A percentile compares a stretch with the other conserved stretches of the same genome.
Conservation (phyloP, 208 protist species). For the Acanthamoeba lenticulata region DNA sequence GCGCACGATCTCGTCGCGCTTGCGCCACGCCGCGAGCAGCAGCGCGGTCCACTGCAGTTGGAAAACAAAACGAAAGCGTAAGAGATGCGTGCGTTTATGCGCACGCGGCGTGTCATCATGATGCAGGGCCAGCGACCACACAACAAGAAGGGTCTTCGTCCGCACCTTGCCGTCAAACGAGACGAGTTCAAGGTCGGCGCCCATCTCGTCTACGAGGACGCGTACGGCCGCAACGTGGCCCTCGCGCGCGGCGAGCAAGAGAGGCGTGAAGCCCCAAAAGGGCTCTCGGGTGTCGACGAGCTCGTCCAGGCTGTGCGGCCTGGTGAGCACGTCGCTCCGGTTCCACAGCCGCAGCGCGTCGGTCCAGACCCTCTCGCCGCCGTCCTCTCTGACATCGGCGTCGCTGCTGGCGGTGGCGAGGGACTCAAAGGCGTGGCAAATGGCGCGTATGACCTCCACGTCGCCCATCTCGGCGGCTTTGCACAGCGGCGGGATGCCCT, state of each 20-base stretch:
- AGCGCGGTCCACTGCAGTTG: neutral
- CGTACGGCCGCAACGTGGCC: neutral
- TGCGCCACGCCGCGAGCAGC: neutral
- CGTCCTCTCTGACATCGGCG: neutral
- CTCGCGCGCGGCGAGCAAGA: conserved; percentile 5
- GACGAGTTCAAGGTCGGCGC: neutral
- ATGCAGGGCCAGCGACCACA: neutral
- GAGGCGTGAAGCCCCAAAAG: conserved; percentile 1
- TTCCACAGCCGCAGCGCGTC: neutral
- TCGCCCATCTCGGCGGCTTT: conserved; percentile 11
- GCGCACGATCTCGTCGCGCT: neutral
- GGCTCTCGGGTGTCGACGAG: neutral
- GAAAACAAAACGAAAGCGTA: too few species aligned
- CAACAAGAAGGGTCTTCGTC: too few species aligned
- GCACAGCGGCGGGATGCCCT: conserved; percentile 7
- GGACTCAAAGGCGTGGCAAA: neutral
- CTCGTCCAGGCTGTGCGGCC: neutral
- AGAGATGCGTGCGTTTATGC: neutral
- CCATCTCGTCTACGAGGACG: neutral
- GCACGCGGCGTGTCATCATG: neutral
- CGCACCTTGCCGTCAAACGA: neutral
- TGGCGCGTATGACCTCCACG: neutral
- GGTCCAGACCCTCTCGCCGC: neutral
- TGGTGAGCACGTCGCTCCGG: neutral
- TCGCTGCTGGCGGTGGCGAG: neutral